Base-by-base conservation (phyloP, 768 basidiomycete species). In the Trametes cinnabarina region DNA sequence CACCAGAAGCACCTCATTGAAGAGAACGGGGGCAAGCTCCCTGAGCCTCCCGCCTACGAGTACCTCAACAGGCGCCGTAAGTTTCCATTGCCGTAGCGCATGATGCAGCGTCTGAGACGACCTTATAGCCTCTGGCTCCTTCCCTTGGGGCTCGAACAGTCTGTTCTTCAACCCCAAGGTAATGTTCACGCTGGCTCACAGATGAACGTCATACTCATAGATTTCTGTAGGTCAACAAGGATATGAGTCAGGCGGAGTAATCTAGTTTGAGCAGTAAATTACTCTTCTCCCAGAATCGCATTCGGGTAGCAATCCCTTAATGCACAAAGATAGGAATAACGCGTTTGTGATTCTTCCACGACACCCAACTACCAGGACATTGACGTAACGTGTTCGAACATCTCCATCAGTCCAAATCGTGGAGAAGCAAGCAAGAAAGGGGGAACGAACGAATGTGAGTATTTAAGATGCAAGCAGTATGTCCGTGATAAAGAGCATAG, bases 121-220 rank as follows among this genome's bases (percentile, higher is more conserved):
- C 43, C 4, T 3, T 50, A 3, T 28, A 70, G 67, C 55, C 25
- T 30, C 71, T 58, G 91, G 90, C 72, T 88, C 91, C 39, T 94
- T 81, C 80, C 92, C 92, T 19, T 94, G 92, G 92, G 92, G 92
- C 22, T 72, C 64, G 65, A 94, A 94, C 82, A 80, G 82, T 14
- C 79, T 94, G 17, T 94, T 94, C 80, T 94, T 81, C 77, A 93
- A 91, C 70, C 71, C 84, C 49, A 77, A 82, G 64, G 91, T 89
- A 69, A n/a, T n/a, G n/a, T n/a, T n/a, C n/a, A n/a, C n/a, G n/a
- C n/a, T n/a, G n/a, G n/a, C n/a, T n/a, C n/a, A n/a, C n/a, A n/a
- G n/a, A n/a, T n/a, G n/a, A n/a, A n/a, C n/a, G 56, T 2, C 37
- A 5, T 43, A n/a, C 4, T 6, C 19, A 10, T 23, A 51, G 60